phyloP scores from a whole-genome alignment of 495 filamentous ascomycete genomes.

The Penicillium verhagenii region DNA sequence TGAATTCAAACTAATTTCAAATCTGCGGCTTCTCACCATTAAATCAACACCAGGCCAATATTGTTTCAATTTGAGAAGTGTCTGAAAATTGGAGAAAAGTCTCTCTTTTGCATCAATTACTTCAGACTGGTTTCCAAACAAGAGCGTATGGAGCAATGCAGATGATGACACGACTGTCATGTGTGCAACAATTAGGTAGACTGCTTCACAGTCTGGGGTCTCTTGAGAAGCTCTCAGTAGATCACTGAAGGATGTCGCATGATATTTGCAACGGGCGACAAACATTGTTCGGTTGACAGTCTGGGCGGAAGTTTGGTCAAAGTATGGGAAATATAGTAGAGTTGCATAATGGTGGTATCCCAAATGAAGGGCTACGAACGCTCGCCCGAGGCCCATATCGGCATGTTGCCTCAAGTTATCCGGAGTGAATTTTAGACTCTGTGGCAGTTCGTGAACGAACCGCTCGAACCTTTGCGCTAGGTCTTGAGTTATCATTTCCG shows the following conservation, averaged over 20 bases:
- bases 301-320: conserved; percentile 15
- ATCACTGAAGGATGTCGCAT: conserved; percentile 26
- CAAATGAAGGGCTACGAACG: conserved; percentile 30
- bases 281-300: conserved; percentile 5
- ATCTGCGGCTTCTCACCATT: conserved; percentile 18
- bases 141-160: conserved; percentile 23
- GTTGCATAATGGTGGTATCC: conserved; percentile 30
- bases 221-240: conserved; percentile 13
- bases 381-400: conserved; percentile 17
- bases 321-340: conserved; percentile 28
- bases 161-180: conserved; percentile 33
- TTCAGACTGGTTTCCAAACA: conserved; percentile 26
- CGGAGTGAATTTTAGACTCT: conserved; percentile 2
- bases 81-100: conserved; percentile 26
- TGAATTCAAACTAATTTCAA: background rate
- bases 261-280: conserved; percentile 27
- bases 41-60: conserved; percentile 30
- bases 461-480: conserved; percentile 11
- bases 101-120: conserved; percentile 17
- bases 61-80: conserved; percentile 20
- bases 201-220: conserved; percentile 18
- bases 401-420: conserved; percentile 21
- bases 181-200: conserved; percentile 31
- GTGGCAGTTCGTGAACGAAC: conserved; percentile 16
- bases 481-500: conserved; percentile 4